Evolutionary conservation across 75 land plant genomes (phyloP).

Genomic region (Selaginella moellendorffii): DNA sequence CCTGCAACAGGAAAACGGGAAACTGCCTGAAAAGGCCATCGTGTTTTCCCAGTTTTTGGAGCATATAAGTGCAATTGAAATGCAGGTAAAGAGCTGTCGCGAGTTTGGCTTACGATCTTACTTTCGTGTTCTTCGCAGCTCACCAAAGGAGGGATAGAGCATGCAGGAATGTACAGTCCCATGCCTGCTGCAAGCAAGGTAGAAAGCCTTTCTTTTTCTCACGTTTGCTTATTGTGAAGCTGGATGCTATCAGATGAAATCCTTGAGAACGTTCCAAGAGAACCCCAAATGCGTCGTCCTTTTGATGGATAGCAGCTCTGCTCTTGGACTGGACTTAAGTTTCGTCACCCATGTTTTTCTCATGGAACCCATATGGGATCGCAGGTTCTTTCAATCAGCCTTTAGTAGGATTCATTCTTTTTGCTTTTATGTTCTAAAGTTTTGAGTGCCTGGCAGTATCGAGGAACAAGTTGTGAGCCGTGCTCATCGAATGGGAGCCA

Average conservation of each 20-base stretch:
- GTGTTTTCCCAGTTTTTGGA: constrained; percentile 96
- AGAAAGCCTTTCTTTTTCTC: constrained; percentile 2
- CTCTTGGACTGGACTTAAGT: constrained; percentile 91
- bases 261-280: constrained; percentile 57
- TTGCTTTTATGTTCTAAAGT: too few species aligned
- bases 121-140: constrained; percentile 32
- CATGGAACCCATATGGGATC: constrained; percentile 99
- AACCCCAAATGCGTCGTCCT: constrained; percentile 63
- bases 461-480: constrained; percentile 99
- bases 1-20: constrained; percentile 13
- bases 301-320: constrained; percentile 93
- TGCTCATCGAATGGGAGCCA: constrained; percentile 98
- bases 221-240: not conserved
- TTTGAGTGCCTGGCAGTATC: constrained; percentile 32
- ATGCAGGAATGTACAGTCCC: constrained; percentile 91
- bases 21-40: constrained; percentile 53
- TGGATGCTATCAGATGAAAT: constrained; percentile 53
- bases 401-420: too few species aligned
- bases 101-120: not conserved
- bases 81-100: constrained; percentile 41
- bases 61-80: constrained; percentile 88
- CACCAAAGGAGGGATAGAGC: constrained; percentile 55
- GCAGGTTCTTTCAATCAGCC: constrained; percentile 38
- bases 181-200: constrained; percentile 83
- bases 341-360: constrained; percentile 83